Percentiles rank a stretch among this genome's conserved stretches.
Evolutionary conservation across 1,139 yeast species (phyloP).

Genomic region (Debaryomycetaceae sp.): DNA sequence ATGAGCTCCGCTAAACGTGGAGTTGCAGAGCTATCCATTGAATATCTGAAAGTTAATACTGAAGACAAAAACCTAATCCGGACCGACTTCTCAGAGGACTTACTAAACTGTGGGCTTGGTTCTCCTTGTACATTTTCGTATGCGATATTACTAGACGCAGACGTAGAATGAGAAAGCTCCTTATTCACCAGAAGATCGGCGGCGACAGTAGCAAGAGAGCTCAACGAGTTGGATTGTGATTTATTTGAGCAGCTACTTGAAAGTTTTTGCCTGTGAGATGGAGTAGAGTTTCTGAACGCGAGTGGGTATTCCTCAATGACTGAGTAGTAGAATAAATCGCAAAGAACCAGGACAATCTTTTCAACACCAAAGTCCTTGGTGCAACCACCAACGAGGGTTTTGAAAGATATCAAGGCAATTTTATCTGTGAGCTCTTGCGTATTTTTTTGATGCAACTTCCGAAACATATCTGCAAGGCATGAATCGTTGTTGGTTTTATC

Average conservation of each 20-base stretch:
- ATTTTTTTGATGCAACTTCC: constrained; percentile 46
- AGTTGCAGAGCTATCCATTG: constrained; percentile 59
- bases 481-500: constrained; percentile 45
- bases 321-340: constrained; percentile 63
- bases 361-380: constrained; percentile 82
- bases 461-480: constrained; percentile 47
- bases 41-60: constrained; percentile 55
- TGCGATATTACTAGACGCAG: neutral
- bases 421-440: constrained; percentile 40
- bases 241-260: neutral
- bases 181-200: constrained; percentile 23
- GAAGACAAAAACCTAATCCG: constrained; percentile 40
- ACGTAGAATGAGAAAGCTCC: neutral
- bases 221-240: constrained; percentile 17
- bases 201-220: constrained; percentile 41
- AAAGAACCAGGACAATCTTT: constrained; percentile 53
- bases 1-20: constrained; percentile 66
- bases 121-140: neutral
- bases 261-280: constrained; percentile 8
- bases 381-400: constrained; percentile 64
- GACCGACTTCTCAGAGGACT: constrained; percentile 19
- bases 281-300: constrained; percentile 37
- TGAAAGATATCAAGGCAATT: constrained; percentile 49
- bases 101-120: neutral
- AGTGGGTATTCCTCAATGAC: constrained; percentile 67